phyloP scores from a whole-genome alignment of 495 filamentous ascomycete species.

The Neurospora sp. region DNA sequence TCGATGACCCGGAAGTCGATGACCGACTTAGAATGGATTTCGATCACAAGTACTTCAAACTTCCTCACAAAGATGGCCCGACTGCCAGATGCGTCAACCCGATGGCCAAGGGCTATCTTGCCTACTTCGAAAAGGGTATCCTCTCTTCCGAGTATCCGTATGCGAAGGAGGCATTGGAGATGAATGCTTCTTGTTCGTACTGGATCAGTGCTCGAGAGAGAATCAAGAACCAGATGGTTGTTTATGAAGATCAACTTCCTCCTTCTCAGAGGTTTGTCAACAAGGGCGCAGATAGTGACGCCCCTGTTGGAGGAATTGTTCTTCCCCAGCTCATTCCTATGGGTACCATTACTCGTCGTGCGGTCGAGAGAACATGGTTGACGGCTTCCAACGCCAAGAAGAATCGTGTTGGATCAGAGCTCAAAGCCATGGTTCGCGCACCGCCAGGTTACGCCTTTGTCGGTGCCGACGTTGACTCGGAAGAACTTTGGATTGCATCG shows the following conservation, averaged over 20 bases:
- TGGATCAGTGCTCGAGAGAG: conserved; percentile 94
- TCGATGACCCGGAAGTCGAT: conserved; percentile 40
- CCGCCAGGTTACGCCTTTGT: conserved; percentile 89
- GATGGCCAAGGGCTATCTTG: conserved; percentile 79
- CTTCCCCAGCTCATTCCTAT: conserved; percentile 98
- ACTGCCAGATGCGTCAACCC: conserved; percentile 73
- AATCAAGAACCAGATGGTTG: conserved; percentile 86
- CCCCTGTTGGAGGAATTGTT: conserved; percentile 55
- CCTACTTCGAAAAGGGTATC: conserved; percentile 83
- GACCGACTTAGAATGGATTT: conserved; percentile 32
- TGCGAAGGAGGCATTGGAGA: conserved; percentile 88
- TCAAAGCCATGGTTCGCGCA: conserved; percentile 94
- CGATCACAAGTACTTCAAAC: conserved; percentile 69
- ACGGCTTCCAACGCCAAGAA: conserved; percentile 94
- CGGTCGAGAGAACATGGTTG: conserved; percentile 97
- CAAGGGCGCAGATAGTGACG: conserved; percentile 6
- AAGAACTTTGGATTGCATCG: conserved; percentile 97
- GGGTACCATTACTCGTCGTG: conserved; percentile 94
- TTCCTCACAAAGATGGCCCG: conserved; percentile 93
- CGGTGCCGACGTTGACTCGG: conserved; percentile 95
- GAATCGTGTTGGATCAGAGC: conserved; percentile 91
- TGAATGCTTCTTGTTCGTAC: conserved; percentile 98
- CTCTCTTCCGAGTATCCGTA: conserved; percentile 79
- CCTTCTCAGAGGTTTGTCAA: background rate
- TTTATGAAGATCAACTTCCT: conserved; percentile 60